Base-by-base conservation (phyloP, 1,284 basidiomycete genomes). In the Takashimella koratensis region DNA sequence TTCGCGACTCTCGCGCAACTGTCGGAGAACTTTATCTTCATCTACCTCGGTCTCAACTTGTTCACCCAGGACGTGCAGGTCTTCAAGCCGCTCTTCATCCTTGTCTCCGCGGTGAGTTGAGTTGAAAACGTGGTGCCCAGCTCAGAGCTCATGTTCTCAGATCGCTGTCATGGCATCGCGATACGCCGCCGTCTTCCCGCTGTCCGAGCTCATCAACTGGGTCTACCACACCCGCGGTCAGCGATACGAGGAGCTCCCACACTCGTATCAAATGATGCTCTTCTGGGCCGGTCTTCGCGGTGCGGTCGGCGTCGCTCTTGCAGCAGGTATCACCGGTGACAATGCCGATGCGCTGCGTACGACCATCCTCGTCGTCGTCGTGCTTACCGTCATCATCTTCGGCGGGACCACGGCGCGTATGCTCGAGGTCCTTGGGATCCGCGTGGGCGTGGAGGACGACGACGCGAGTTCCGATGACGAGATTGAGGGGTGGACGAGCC, bases 21-120 rank as follows among this genome's bases (percentile, higher is more conserved):
- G 21, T 92, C 90, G 22, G 96, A 99, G 78, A 98, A 98, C 76
- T 99, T 98, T 73, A 98, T 99, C 77, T 99, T 99, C 79, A 94
- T 99, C 70, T 98, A 98, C 76, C 87, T 99, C 59, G 96, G 96
- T 21, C 82, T 98, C 61, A 90, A 90, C 44, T 82, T 98, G 16
- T 99, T 98, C 80, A 98, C 95, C 73, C 61, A 90, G 83, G 77
- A 87, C 80, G 60, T 88, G 83, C 86, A 76, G 82, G 84, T 96
- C 63, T 90, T 98, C 77, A 98, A 97, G 75, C 95, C 95, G 0
- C 77, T 98, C 6, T 96, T 98, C 78, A 96, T 98, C 73, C 79
- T 86, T 51, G 87, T 96, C 68, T 88, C 90, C 2, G 88, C 87
- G 0, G 79, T 80, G 49, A 52, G 79, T 74, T 25, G 3, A 44